Base-by-base conservation (phyloP, 2,329 filamentous ascomycete genomes). In the Beauveria pseudobassiana region DNA sequence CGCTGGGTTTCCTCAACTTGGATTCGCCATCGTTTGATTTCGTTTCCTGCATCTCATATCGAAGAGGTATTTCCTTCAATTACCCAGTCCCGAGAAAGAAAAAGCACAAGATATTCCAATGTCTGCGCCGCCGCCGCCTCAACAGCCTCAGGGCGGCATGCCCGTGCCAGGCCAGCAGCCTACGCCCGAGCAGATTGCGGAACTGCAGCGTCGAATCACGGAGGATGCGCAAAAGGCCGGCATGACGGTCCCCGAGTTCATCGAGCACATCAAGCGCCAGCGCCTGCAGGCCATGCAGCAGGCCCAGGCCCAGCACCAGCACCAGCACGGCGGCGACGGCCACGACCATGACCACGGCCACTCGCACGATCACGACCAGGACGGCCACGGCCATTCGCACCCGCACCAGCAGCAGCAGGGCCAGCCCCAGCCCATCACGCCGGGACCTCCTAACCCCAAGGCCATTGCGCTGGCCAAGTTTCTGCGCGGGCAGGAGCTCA, bases 391-490 rank as follows among this genome's bases (percentile, higher is more conserved):
- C 49, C 75, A 74, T 43, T 70, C 71, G 20, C 72, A 72, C 52
- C 68, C 70, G 38, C 74, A 69, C 24, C 71, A 69, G 58, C 72
- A 71, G 65, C 70, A 65, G 42, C 77, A 78, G 66, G 79, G 80
- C 54, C 82, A 86, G 69, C 77, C 81, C 24, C 86, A 89, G 70
- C 87, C 88, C 43, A 90, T 93, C 64, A 80, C 82, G 20, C 88
- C 88, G 4, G 89, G 89, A 1, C 91, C 93, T 26, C 91, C 93
- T 5, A 95, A 96, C 69, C 93, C 93, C 45, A 87, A 92, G 70
- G 93, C 92, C 22, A 77, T 98, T 51, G 92, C 93, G 9, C 83
- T 99, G 60, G 96, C 95, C 67, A 88, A 91, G 70, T 99, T 96
- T 77, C 78, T 99, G 63, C 87, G 87, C 67, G 76, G 83, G 63